Base-by-base conservation (phyloP, 768 basidiomycete genomes). In the Holtermannia corniformis region DNA sequence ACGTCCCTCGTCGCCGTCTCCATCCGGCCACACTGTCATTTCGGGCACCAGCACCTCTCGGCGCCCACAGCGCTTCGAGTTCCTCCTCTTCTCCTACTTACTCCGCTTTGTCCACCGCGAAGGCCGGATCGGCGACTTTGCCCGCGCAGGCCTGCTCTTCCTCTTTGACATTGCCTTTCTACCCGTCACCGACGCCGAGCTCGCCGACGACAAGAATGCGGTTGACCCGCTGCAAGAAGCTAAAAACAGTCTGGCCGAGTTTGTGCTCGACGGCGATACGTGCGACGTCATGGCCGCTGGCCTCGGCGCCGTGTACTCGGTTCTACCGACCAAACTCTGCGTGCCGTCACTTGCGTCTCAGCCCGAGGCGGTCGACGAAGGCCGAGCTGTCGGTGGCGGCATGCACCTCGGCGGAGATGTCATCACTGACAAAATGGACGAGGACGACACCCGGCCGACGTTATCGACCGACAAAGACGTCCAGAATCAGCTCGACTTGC, bases 271-370 rank as follows among this genome's bases (percentile, higher is more conserved):
- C 64, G 88, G 91, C n/a, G 93, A 96, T 72, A 93, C 95, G 70
- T 88, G 90, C n/a, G 91, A 96, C 58, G 93, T 97, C 11, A 80
- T 97, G 44, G 89, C 84, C 16, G 93, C 93, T 2, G 90, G 91
- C 14, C 71, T 97, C 11, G 85, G 89, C 3, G 93, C 93, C 0
- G 86, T 93, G 1, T 96, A 93, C 66, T 95, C 90, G 1, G 73
- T 90, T 1, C 76, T 97, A 11, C 93, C 93, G 0, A 81, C 82
- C 19, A 95, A 95, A 72, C 78, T 97, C 41, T 82, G 81, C 48
- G 81, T 95, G 55, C 78, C 53, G 76, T 76, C 77, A 22, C 70
- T 73, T 19, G 50, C 60, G 41, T 63, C 70, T 14, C 28, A 53
- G 19, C 45, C 53, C 13, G 61, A 74, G 13, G 20, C 43, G 1